A percentile compares a stretch with the other conserved stretches of the same genome.
These are phyloP conservation scores for Colletotrichum sp. DNA, from an alignment of 2,329 filamentous ascomycete genomes.

Conservation along the genomic window DNA sequence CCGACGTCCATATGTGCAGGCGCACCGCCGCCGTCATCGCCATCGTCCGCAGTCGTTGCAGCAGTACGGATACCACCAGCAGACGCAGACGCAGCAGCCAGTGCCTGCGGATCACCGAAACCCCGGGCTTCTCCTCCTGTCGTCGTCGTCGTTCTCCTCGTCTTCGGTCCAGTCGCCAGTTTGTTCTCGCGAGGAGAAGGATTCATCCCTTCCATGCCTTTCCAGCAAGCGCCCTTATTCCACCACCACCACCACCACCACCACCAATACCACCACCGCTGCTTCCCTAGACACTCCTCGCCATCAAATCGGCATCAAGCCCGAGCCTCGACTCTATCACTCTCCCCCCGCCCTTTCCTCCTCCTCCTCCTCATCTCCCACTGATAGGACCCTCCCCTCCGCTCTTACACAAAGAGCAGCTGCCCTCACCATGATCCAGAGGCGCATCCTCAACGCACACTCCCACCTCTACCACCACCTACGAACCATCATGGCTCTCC, in stretches of 20 bases:
- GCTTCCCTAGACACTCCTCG: not conserved
- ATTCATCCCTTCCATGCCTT: slow-evolving; percentile 7
- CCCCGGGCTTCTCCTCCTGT: not conserved
- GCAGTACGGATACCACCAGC: not conserved
- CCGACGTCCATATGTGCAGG: slow-evolving; percentile 9
- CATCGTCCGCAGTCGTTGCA: not conserved
- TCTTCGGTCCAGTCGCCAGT: not conserved
- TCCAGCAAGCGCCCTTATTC: not conserved
- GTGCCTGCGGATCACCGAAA: not conserved
- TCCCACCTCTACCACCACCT: not conserved
- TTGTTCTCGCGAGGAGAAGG: slow-evolving; percentile 8
- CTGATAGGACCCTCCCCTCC: not conserved
- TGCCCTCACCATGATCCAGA: slow-evolving; percentile 1
- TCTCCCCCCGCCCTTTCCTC: not conserved
- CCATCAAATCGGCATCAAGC: not conserved
- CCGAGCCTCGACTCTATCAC: not conserved
- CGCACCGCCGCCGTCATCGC: slow-evolving; percentile 9
- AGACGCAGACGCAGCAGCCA: not conserved
- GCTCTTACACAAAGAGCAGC: not conserved
- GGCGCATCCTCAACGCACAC: not conserved
- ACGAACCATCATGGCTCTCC: slow-evolving; percentile 10
- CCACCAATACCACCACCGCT: not conserved
- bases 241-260: not conserved
- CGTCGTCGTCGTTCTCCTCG: not conserved
- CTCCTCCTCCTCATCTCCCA: not conserved